A percentile compares a stretch with the other conserved stretches of the same genome.
phyloP scores from a whole-genome alignment of 2,329 filamentous ascomycete genomes.

The Fusarium sacchari region DNA sequence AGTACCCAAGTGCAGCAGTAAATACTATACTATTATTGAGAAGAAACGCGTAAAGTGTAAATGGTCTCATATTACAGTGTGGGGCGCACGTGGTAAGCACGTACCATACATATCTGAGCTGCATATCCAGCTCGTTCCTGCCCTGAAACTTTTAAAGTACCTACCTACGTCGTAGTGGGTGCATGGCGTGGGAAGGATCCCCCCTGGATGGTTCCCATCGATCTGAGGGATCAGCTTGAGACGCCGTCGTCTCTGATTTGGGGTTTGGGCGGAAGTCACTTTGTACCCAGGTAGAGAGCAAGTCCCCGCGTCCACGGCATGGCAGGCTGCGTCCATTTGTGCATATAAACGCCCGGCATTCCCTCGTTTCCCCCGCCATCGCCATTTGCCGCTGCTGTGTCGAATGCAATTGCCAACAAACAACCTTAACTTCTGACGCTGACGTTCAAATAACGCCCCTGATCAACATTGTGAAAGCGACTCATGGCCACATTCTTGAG shows the following conservation, averaged over 20 bases:
- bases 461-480: constrained; percentile 5
- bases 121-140: constrained; percentile 19
- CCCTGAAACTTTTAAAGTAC: not conserved
- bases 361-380: constrained; percentile 47
- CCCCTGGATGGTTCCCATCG: constrained; percentile 16
- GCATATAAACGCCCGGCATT: constrained; percentile 62
- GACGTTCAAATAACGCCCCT: constrained; percentile 15
- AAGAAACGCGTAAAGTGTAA: constrained; percentile 13
- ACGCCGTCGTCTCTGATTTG: constrained; percentile 32
- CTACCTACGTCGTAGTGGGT: not conserved
- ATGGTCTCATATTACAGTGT: constrained; percentile 14
- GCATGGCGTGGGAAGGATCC: constrained; percentile 3
- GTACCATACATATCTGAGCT: not conserved
- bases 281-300: not conserved
- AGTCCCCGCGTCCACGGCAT: constrained; percentile 34
- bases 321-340: constrained; percentile 29
- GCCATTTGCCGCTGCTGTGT: constrained; percentile 37
- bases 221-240: constrained; percentile 30
- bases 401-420: constrained; percentile 38
- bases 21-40: not conserved
- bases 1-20: not conserved
- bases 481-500: constrained; percentile 14
- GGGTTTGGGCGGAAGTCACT: constrained; percentile 23
- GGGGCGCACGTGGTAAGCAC: constrained; percentile 23
- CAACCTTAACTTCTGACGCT: constrained; percentile 14